Evolutionary conservation across 805 yeast species (phyloP), one percentile per base, ranked within the genome.

Genomic region (Vanderwaltozyma polyspora): DNA sequence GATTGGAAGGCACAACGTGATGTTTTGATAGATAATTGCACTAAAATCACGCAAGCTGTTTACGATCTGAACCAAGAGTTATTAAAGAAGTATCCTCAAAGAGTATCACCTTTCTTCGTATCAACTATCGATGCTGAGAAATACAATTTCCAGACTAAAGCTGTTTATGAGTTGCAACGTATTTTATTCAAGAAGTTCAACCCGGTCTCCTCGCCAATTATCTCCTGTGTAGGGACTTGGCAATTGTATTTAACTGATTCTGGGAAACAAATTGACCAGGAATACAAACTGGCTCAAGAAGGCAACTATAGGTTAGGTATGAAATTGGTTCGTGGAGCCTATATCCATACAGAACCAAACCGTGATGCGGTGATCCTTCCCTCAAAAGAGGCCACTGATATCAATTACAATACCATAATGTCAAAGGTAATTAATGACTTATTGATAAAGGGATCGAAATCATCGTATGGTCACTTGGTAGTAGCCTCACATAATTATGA

Each of bases 281-380:
- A 87, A 55, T 71, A 73, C 43, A 59, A 66, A 44, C 63, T 76
- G 36, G 95, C 96, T 13, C 45, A 60, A 38, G 55, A 67, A 36
- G 68, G 71, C 34, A 58, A 61, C 14, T 87, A 87, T 59, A 72
- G 80, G 52, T 61, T 86, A 37, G 95, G 95, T 15, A 65, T 86
- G 66, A 87, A 87, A 60, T 69, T 87, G 36, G 97, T 87, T 13
- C 75, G 97, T 59, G 97, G 97, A 44, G 97, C 97, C 12, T 87
- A 87, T 64, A 74, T 87, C 40, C 95, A 87, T 55, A 74, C 94
- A 5, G 97, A 87, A 63, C 72, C 80, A 24, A 67, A 79, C 43
- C 69, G 96, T 51, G 44, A 52, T 33, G 45, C 59, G 5, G 78
- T 83, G 14, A 84, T 87, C 40, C 89, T 79, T 62, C 64, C 67